Percentiles rank a stretch among this genome's conserved stretches.
phyloP scores from a whole-genome alignment of 768 basidiomycete species.

The Termitomyces sp. region DNA sequence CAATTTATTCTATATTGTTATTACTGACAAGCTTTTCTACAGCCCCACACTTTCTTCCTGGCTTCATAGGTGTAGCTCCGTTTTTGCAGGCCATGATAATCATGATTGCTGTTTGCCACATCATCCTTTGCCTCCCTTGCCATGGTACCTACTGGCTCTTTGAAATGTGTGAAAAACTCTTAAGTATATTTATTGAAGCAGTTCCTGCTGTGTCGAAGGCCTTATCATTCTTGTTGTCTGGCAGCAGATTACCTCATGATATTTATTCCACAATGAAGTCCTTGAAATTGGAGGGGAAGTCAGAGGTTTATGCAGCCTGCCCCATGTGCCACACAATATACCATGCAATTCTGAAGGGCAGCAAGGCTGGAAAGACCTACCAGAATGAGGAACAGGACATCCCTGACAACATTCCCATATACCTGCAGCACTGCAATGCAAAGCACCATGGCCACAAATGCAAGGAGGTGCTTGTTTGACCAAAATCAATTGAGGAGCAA shows the following conservation, averaged over 20 bases:
- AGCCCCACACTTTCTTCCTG: not conserved
- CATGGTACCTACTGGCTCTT: not conserved
- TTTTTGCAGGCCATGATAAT: not conserved
- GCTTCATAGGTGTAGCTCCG: not conserved
- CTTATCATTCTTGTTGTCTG: not conserved
- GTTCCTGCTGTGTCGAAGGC: not conserved
- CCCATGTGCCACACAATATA: not conserved
- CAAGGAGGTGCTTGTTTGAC: constrained; percentile 2
- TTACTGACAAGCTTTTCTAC: no score
- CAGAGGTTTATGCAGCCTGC: not conserved
- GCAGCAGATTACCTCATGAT: not conserved
- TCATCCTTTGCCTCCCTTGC: not conserved
- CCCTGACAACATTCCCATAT: not conserved
- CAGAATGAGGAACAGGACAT: not conserved
- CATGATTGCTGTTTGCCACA: not conserved
- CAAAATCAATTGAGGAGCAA: not conserved
- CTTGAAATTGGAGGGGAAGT: not conserved
- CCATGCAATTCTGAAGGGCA: not conserved
- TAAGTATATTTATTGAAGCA: not conserved
- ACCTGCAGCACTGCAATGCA: constrained; percentile 10
- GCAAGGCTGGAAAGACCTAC: no score
- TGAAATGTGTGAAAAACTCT: not conserved
- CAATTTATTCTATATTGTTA: no score
- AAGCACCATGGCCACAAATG: constrained; percentile 3
- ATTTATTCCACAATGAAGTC: not conserved